Conservation (phyloP, 768 basidiomycete species). For the Tubosaeta sp. region DNA sequence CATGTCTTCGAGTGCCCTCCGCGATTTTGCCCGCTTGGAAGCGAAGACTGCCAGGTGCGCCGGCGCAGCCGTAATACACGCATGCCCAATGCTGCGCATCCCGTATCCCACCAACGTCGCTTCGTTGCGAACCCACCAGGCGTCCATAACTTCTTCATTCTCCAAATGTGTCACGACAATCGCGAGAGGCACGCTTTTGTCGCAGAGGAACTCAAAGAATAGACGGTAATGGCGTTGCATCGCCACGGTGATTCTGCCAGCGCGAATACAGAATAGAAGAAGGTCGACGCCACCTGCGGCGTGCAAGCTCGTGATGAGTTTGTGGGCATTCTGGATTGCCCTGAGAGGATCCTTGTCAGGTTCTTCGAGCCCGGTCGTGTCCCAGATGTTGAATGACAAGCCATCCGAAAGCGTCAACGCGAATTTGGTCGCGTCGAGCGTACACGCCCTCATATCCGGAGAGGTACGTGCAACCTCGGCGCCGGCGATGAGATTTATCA, state of each 20-base stretch:
- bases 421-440: neutral
- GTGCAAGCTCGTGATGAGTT: neutral
- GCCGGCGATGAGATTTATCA: conserved; percentile 1
- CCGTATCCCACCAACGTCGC: neutral
- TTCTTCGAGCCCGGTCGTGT: conserved; percentile 2
- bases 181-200: neutral
- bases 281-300: neutral
- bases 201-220: neutral
- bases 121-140: neutral
- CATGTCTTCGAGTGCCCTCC: neutral
- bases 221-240: neutral
- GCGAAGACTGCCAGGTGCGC: neutral
- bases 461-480: neutral
- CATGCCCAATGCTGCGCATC: neutral
- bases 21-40: neutral
- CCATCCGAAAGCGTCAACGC: neutral
- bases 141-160: neutral
- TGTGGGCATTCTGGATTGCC: neutral
- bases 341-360: neutral
- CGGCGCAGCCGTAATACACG: neutral
- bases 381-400: neutral
- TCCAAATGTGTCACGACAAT: neutral
- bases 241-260: neutral
- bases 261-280: neutral
- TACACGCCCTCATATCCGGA: neutral